Base-by-base conservation (phyloP, 2,329 filamentous ascomycete genomes). In the Fusarium drepaniforme region DNA sequence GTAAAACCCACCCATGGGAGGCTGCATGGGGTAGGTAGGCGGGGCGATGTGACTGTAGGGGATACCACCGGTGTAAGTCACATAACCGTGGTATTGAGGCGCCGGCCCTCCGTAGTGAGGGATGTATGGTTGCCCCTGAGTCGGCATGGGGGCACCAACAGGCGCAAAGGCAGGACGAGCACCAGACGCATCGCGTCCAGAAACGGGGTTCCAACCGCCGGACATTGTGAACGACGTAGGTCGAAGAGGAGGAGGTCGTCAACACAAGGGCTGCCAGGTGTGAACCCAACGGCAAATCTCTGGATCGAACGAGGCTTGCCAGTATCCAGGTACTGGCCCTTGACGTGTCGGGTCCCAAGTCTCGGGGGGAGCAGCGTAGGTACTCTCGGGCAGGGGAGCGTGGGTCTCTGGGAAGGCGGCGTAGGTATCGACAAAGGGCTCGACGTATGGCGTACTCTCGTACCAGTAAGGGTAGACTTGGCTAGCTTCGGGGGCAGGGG, bases 151-250 rank as follows among this genome's bases (percentile, higher is more conserved):
- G 16, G 77, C 81, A 23, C 83, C 81, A 37, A 71, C 77, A 5
- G 83, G 83, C 37, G 83, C 78, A 65, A 78, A 78, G 16, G 77
- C 75, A 6, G 84, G 84, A 1, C 80, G 81, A 40, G 68, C 59
- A 23, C 80, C 80, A 13, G 78, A 74, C n/a, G 78, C 67, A 70
- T 86, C 85, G 18, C 83, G 83, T 23, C 85, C 81, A 38, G 81
- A 80, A 16, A 83, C 67, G 6, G 84, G 84, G 67, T 86, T 86
- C 83, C 83, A 85, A 42, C 83, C 83, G 46, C 81, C 80, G 59
- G 83, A 80, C 83, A 85, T 85, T 13, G 16, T 71, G 30, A n/a
- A 40, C 33, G 28, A 18, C 42, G 68, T 40, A 9, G 0, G 56
- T 8, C 38, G 23, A n/a, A 21, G n/a, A 44, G 42, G 40, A 44